Evolutionary conservation across 2,329 filamentous ascomycete genomes (phyloP).

Genomic region (Cytospora mali): DNA sequence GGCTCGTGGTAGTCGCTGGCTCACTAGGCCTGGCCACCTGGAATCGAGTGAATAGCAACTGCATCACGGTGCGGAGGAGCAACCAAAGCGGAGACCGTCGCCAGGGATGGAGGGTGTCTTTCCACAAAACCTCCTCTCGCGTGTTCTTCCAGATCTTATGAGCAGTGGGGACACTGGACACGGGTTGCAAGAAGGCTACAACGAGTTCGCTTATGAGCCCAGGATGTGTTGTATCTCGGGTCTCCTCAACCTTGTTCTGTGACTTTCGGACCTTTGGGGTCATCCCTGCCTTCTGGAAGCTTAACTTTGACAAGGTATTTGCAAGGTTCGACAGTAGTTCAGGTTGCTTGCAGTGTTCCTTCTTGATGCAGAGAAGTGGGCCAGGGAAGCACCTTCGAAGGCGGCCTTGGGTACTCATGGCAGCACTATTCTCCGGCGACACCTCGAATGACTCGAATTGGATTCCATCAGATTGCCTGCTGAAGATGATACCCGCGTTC

Average conservation of each 20-base stretch:
- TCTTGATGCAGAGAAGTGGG: conserved; percentile 30
- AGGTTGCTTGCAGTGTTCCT: conserved; percentile 18
- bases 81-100: conserved; percentile 28
- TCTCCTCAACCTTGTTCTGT: conserved; percentile 40
- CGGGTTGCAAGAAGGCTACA: conserved; percentile 42
- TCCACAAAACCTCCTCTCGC: conserved; percentile 56
- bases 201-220: conserved; percentile 55
- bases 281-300: conserved; percentile 33
- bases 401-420: conserved; percentile 37
- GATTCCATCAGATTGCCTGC: conserved; percentile 27
- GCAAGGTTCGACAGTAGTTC: conserved; percentile 32
- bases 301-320: conserved; percentile 36
- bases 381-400: conserved; percentile 37
- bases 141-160: conserved; percentile 52
- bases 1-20: background rate
- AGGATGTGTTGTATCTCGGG: conserved; percentile 52
- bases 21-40: background rate
- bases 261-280: conserved; percentile 42
- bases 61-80: conserved; percentile 26
- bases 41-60: conserved; percentile 10
- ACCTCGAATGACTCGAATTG: conserved; percentile 42
- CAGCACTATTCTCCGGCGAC: conserved; percentile 33
- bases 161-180: conserved; percentile 37
- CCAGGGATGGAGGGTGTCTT: conserved; percentile 25
- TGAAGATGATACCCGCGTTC: conserved; percentile 41